Conservation (phyloP, 1,284 basidiomycete species). For the Schizophyllum amplum region DNA sequence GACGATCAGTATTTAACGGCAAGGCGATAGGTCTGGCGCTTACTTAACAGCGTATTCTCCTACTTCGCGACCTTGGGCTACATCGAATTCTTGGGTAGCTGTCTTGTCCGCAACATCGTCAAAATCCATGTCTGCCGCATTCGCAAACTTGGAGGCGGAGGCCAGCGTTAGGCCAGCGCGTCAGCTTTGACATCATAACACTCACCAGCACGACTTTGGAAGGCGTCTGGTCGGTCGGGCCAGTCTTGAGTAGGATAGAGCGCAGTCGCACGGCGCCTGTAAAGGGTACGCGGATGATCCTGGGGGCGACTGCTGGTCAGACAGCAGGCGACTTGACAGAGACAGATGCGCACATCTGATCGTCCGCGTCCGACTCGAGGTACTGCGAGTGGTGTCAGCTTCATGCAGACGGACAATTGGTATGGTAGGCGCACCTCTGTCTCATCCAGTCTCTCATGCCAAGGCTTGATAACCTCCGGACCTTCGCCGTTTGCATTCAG, state of each 20-base stretch:
- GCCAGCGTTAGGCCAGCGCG: slow-evolving; percentile 2
- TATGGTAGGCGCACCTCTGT: slow-evolving; percentile 33
- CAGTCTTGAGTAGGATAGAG: slow-evolving; percentile 65
- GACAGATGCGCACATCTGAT: slow-evolving; percentile 53
- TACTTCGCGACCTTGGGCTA: slow-evolving; percentile 61
- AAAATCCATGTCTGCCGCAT: slow-evolving; percentile 68
- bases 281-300: slow-evolving; percentile 74
- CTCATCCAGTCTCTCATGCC: slow-evolving; percentile 63
- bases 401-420: slow-evolving; percentile 3
- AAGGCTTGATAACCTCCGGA: slow-evolving; percentile 63
- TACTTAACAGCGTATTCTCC: slow-evolving; percentile 72
- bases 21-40: slow-evolving; percentile 9
- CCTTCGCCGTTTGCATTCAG: slow-evolving; percentile 52
- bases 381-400: slow-evolving; percentile 33
- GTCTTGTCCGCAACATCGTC: slow-evolving; percentile 52
- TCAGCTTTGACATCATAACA: slow-evolving; percentile 5
- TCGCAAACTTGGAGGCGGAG: slow-evolving; percentile 46
- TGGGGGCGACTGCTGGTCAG: slow-evolving; percentile 18
- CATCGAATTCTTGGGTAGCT: slow-evolving; percentile 60
- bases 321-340: background rate
- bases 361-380: slow-evolving; percentile 76
- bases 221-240: slow-evolving; percentile 66
- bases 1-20: slow-evolving; percentile 2
- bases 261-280: slow-evolving; percentile 73
- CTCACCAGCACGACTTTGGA: slow-evolving; percentile 56